A percentile compares a stretch with the other conserved stretches of the same genome.
Conservation (phyloP, 768 basidiomycete species). For the Mycena vulgaris region DNA sequence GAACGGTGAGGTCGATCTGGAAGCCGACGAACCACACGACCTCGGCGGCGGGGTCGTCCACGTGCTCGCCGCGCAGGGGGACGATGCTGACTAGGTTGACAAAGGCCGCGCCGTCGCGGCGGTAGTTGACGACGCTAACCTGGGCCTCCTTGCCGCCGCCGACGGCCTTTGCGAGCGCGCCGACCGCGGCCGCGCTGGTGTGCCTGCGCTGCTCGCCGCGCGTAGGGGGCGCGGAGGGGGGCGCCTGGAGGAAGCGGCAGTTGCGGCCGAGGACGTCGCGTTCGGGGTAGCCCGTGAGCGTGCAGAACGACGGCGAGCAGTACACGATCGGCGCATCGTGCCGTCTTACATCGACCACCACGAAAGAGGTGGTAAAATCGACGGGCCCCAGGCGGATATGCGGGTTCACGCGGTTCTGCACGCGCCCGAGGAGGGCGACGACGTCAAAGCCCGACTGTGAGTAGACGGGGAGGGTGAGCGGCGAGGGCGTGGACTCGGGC, state of each 20-base stretch:
- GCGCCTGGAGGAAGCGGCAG: conserved; percentile 92
- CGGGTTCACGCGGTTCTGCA: conserved; percentile 82
- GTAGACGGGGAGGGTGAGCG: conserved; percentile 76
- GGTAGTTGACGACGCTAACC: conserved; percentile 89
- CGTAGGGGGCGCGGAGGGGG: conserved; percentile 46
- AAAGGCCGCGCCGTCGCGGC: conserved; percentile 87
- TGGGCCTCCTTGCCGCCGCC: conserved; percentile 83
- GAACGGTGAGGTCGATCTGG: conserved; percentile 92
- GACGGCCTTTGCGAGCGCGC: conserved; percentile 75
- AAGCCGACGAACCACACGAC: conserved; percentile 94
- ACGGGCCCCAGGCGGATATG: conserved; percentile 89
- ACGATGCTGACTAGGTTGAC: conserved; percentile 95
- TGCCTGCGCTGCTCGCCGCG: conserved; percentile 65
- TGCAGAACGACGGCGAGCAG: conserved; percentile 87
- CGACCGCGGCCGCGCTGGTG: conserved; percentile 74
- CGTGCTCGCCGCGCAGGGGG: conserved; percentile 80
- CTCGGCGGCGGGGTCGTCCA: conserved; percentile 73
- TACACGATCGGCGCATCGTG: conserved; percentile 93
- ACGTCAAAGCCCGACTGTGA: conserved; percentile 94
- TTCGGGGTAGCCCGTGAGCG: conserved; percentile 82
- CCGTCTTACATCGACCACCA: conserved; percentile 87
- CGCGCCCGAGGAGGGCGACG: conserved; percentile 83
- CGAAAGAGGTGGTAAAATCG: conserved; percentile 93
- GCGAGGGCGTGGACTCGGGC: conserved; percentile 14
- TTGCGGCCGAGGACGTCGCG: conserved; percentile 89